Conservation (phyloP, 345 rosid species). For the Microthlaspi erraticum region DNA sequence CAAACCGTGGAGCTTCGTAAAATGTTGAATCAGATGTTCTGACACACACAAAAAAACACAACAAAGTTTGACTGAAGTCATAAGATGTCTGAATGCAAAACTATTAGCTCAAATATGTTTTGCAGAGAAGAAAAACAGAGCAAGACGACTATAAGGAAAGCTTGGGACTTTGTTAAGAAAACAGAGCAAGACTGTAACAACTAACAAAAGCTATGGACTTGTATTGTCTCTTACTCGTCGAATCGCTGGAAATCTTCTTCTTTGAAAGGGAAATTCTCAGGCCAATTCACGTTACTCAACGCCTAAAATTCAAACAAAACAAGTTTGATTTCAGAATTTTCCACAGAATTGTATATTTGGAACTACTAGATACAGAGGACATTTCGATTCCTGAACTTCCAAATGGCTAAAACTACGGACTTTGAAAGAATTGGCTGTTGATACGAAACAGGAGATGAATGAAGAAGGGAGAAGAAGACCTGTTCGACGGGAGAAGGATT, state of each 20-base stretch:
- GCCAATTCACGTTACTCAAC: constrained; percentile 83
- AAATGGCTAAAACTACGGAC: constrained; percentile 4
- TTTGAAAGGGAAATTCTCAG: constrained; percentile 85
- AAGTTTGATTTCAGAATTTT: not conserved
- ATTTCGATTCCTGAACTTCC: not conserved
- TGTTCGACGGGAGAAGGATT: constrained; percentile 62
- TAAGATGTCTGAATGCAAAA: constrained; percentile 9
- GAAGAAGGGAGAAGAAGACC: constrained; percentile 48
- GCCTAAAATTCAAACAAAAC: constrained; percentile 46
- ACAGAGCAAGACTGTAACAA: constrained; percentile 20
- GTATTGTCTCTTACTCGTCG: constrained; percentile 62
- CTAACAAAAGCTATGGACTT: not conserved
- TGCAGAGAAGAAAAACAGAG: constrained; percentile 22
- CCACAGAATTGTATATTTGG: not conserved
- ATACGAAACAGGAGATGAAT: not conserved
- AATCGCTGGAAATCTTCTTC: constrained; percentile 88
- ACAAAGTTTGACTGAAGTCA: not conserved
- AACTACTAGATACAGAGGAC: not conserved
- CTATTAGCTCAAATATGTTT: not conserved
- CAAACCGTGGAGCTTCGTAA: constrained; percentile 85
- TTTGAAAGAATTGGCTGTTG: constrained; percentile 15
- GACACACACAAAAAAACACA: constrained; percentile 33
- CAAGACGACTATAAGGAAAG: no score
- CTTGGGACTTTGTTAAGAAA: no score
- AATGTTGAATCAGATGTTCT: constrained; percentile 80